These are phyloP conservation scores for Aspergillus sp. DNA, from an alignment of 2,329 filamentous ascomycete species.

Conservation along the genomic window DNA sequence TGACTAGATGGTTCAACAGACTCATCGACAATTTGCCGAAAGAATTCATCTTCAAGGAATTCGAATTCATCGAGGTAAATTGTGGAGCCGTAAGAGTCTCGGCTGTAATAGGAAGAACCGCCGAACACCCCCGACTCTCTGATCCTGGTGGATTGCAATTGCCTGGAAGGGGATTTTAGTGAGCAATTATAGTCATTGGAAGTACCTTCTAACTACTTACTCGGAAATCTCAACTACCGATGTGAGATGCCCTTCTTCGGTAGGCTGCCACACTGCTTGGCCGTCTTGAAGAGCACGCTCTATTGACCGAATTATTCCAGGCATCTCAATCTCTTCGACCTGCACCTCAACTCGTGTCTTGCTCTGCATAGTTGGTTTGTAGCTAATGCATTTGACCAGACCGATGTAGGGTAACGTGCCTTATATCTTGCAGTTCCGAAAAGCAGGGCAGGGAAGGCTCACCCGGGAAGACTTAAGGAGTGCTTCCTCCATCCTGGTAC, in stretches of 20 bases:
- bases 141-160: neutral
- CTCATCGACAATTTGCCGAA: neutral
- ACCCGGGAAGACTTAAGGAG: neutral
- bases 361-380: neutral
- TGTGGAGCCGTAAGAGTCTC: neutral
- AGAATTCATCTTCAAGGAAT: neutral
- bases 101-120: neutral
- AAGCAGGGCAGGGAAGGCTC: neutral
- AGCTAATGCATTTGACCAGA: neutral
- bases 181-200: neutral
- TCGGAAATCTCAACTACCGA: neutral
- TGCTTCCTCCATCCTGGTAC: neutral
- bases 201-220: neutral
- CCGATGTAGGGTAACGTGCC: neutral
- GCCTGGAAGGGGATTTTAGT: neutral
- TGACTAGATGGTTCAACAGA: neutral
- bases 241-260: neutral
- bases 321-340: neutral
- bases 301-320: neutral
- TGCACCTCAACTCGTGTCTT: neutral
- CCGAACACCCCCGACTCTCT: neutral
- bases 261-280: neutral
- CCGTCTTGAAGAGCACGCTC: neutral
- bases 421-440: neutral
- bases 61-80: neutral